Evolutionary conservation across 345 rosid species (phyloP).

Genomic region (Passiflora organensis): DNA sequence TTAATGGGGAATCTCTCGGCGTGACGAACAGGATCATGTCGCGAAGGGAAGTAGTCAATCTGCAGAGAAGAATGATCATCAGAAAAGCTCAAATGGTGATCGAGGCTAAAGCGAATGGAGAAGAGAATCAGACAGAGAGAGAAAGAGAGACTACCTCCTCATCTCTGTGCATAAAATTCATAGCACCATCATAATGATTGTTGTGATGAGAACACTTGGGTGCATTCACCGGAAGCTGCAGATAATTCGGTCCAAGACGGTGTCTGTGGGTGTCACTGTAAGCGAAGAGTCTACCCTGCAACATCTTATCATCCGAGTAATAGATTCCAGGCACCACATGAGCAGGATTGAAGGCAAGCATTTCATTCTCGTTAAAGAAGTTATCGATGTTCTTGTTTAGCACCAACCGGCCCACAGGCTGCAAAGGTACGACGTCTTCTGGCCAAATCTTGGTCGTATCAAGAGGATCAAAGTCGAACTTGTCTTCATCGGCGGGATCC

Average conservation of each 20-base stretch:
- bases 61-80: not conserved
- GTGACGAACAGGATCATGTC: conserved; percentile 21
- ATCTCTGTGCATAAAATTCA: conserved; percentile 31
- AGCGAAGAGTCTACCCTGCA: conserved; percentile 24
- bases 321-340: conserved; percentile 24
- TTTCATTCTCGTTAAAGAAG: conserved; percentile 31
- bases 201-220: conserved; percentile 27
- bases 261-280: conserved; percentile 27
- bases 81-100: too few species aligned
- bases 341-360: conserved; percentile 25
- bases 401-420: conserved; percentile 31
- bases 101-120: too few species aligned
- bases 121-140: not conserved
- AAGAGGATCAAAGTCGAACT: conserved; percentile 26
- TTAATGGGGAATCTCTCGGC: conserved; percentile 24
- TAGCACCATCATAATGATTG: conserved; percentile 28
- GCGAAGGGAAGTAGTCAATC: conserved; percentile 29
- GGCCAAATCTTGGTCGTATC: conserved; percentile 33
- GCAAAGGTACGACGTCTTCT: conserved; percentile 25
- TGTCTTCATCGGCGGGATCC: conserved; percentile 22
- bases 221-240: conserved; percentile 28
- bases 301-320: conserved; percentile 25
- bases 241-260: conserved; percentile 32
- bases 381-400: conserved; percentile 29
- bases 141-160: conserved; percentile 14